Conservation (phyloP, 2,329 filamentous ascomycete genomes). For the Nothophoma quercina region DNA sequence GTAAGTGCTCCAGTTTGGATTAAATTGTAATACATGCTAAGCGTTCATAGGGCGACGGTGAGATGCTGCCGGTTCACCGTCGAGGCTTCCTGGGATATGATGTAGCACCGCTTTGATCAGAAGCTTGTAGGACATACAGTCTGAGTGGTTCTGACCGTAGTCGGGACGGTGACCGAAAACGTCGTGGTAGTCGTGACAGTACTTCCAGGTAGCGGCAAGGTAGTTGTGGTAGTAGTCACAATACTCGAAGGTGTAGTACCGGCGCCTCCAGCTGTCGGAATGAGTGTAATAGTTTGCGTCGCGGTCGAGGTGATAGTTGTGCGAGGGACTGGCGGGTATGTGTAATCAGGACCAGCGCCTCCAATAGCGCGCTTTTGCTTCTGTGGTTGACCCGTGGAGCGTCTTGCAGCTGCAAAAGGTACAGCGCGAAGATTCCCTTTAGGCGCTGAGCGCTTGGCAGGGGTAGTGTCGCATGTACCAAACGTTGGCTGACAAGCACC, state of each 20-base stretch:
- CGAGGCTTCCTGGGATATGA: no score
- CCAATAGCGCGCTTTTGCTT: constrained; percentile 14
- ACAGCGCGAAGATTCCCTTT: constrained; percentile 22
- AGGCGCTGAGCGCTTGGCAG: constrained; percentile 27
- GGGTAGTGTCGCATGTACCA: constrained; percentile 50
- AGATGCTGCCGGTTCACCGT: background rate
- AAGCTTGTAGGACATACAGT: background rate
- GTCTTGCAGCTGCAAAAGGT: constrained; percentile 12
- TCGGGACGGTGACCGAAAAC: background rate
- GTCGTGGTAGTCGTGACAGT: constrained; percentile 9
- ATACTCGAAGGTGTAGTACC: constrained; percentile 5
- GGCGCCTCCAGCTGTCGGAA: background rate
- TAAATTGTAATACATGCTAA: no score
- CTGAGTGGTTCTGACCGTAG: background rate
- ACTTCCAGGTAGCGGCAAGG: background rate
- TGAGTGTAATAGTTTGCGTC: constrained; percentile 8
- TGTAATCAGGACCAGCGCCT: constrained; percentile 26
- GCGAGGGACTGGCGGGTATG: constrained; percentile 22
- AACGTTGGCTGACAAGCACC: constrained; percentile 26
- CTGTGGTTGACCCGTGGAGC: constrained; percentile 1
- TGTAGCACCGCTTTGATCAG: no score
- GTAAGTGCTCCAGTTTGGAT: no score
- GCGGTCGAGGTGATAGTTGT: constrained; percentile 15
- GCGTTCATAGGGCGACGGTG: no score
- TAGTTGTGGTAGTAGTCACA: constrained; percentile 8